Evolutionary conservation across 352 stramenopile genomes (phyloP), one percentile per base, ranked within the genome.

Genomic region (Globisporangium orthogonon): DNA sequence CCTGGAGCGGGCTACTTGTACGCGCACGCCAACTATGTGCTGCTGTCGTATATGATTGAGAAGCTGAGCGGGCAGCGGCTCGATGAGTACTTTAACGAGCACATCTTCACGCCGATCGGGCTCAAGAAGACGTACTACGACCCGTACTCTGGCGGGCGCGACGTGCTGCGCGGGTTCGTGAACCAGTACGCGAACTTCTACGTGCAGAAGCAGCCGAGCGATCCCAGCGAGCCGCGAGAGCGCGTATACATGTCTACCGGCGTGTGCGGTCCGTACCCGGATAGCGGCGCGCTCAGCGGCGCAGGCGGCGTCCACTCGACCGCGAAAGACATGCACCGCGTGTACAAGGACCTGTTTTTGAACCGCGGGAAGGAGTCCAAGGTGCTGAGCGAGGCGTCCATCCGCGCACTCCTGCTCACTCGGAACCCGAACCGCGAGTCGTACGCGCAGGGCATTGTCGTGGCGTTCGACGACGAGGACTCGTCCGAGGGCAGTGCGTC

Each of bases 21-120:
- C 51, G 43, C 72, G 1, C 69, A 85, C 52, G 61, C 73, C 17
- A 86, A 86, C 58, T 85, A 78, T 43, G 65, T 85, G 48, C 14
- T 88, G 37, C 55, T 86, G 15, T 67, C 74, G 18, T 88, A 85
- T 58, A 67, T 88, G 64, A 65, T 88, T 47, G 78, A 88, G 61
- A 84, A 77, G 52, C 46, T 88, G 18, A 88, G 78, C 53, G 67
- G 62, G 0, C 15, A 78, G 29, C 29, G 31, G 7, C 59, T 83
- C 23, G 62, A 62, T 29, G 50, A 60, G 28, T 88, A 88, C 54
- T 43, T 88, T 18, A 28, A 71, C 33, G 56, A 69, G 48, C 60
- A 75, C 18, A 63, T 88, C 57, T 71, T 74, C 30, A 14, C 70
- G 29, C 58, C 56, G 0, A 43, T 85, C 30, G 65, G 64, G 0